Evolutionary conservation across 208 protist genomes (phyloP).

Genomic region (Vickermania spadyakhi): DNA sequence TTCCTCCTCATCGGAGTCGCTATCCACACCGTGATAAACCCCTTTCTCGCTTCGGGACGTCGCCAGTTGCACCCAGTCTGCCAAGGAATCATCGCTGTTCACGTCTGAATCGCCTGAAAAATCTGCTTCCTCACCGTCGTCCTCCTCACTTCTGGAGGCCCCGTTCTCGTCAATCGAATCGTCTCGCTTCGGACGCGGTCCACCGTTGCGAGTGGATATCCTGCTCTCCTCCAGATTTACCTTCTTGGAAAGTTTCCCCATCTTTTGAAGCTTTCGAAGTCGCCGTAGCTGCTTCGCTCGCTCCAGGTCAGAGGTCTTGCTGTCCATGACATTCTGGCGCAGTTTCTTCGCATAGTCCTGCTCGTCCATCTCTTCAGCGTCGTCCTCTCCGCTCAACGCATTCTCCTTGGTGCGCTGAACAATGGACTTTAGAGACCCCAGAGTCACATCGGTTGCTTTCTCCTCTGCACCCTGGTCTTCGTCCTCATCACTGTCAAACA

Average conservation of each 20-base stretch:
- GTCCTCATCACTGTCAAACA: conserved; percentile 58
- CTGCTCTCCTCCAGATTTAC: conserved; percentile 46
- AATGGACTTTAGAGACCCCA: not conserved
- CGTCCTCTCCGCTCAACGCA: not conserved
- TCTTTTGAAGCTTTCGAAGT: conserved; percentile 58
- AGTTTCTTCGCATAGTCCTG: conserved; percentile 38
- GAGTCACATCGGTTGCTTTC: not conserved
- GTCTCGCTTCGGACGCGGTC: conserved; percentile 10
- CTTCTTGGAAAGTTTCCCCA: conserved; percentile 56
- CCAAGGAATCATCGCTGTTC: conserved; percentile 19
- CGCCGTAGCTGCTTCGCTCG: conserved; percentile 70
- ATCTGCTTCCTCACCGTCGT: conserved; percentile 14
- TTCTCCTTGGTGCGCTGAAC: not conserved
- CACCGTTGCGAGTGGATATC: conserved; percentile 18
- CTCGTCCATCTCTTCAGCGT: conserved; percentile 3
- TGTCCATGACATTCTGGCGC: conserved; percentile 32
- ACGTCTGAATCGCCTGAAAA: conserved; percentile 6
- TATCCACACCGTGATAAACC: conserved; percentile 6
- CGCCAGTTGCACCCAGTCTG: conserved; percentile 17
- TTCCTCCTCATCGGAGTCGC: conserved; percentile 7
- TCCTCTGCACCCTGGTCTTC: conserved; percentile 20
- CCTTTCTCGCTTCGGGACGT: conserved; percentile 22
- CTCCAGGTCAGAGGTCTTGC: conserved; percentile 38
- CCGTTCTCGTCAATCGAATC: conserved; percentile 11
- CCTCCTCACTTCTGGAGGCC: conserved; percentile 19